phyloP scores from a whole-genome alignment of 2,329 filamentous ascomycete genomes.

The Neopestalotiopsis sp. region DNA sequence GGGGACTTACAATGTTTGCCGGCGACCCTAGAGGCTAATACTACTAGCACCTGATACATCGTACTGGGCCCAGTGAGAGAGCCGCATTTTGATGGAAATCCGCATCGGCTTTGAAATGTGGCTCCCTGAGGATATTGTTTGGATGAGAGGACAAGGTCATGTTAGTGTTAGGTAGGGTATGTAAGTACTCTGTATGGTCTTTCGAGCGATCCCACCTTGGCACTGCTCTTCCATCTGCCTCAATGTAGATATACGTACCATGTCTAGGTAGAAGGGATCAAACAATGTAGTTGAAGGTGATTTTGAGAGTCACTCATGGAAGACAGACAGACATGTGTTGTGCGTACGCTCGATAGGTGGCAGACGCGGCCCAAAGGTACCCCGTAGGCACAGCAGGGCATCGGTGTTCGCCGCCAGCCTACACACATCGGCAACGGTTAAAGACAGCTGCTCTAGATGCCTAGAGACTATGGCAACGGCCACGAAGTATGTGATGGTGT shows the following conservation, averaged over 20 bases:
- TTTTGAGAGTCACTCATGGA: too few relatives aligned
- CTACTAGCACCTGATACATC: constrained; percentile 16
- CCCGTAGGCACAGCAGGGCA: neutral
- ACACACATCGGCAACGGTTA: neutral
- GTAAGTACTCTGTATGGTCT: neutral
- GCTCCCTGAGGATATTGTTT: neutral
- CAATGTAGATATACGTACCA: too few relatives aligned
- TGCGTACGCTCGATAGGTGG: neutral
- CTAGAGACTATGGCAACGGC: neutral
- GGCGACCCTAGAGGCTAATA: neutral
- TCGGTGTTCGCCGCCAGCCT: neutral
- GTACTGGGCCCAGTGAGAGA: constrained; percentile 18
- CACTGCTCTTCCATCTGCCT: too few relatives aligned
- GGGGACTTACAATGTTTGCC: neutral
- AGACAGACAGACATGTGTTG: neutral
- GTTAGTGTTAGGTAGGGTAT: neutral
- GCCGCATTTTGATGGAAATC: constrained; percentile 6
- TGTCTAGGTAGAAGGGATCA: too few relatives aligned
- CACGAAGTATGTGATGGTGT: neutral
- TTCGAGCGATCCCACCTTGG: neutral
- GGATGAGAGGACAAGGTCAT: neutral
- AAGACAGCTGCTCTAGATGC: neutral
- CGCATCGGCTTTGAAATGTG: neutral
- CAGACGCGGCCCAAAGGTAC: neutral
- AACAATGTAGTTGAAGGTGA: too few relatives aligned